These are phyloP conservation scores for Houttuynia cordata DNA, from an alignment of 164 flowering plant species.

Conservation along the genomic window DNA sequence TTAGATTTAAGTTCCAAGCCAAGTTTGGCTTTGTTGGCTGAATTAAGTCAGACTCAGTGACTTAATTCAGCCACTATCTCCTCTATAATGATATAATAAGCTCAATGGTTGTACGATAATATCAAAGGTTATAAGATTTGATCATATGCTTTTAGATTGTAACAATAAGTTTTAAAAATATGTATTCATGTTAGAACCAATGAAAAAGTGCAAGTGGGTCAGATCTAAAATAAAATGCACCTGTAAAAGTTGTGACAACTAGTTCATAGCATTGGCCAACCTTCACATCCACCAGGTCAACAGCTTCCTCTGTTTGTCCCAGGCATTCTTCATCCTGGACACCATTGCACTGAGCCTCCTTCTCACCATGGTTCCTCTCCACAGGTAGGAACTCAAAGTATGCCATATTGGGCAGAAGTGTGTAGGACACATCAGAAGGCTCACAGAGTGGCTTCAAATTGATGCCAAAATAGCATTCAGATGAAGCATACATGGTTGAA, in stretches of 20 bases:
- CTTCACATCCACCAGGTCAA: slow-evolving; percentile 51
- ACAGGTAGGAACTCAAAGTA: slow-evolving; percentile 60
- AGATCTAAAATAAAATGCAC: slow-evolving; percentile 11
- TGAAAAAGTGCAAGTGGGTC: not conserved
- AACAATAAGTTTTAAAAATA: too few relatives aligned
- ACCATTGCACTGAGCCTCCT: slow-evolving; percentile 14
- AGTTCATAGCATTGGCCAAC: slow-evolving; percentile 55
- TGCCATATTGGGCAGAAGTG: slow-evolving; percentile 65
- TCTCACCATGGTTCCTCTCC: slow-evolving; percentile 13
- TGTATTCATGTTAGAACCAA: not conserved
- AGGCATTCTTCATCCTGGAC: slow-evolving; percentile 1
- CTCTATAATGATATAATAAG: too few relatives aligned
- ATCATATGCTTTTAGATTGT: not conserved
- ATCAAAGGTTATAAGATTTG: too few relatives aligned
- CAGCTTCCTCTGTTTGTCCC: slow-evolving; percentile 16
- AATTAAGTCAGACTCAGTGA: too few relatives aligned
- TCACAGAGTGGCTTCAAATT: slow-evolving; percentile 50
- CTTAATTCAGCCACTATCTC: too few relatives aligned
- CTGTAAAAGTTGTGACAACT: slow-evolving; percentile 60
- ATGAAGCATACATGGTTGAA: slow-evolving; percentile 68
- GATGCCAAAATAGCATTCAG: slow-evolving; percentile 60
- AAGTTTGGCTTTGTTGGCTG: too few relatives aligned
- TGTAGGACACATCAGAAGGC: slow-evolving; percentile 50
- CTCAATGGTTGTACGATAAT: too few relatives aligned
- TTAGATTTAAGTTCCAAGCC: too few relatives aligned